phyloP scores from a whole-genome alignment of 1,284 basidiomycete genomes.

The Moesziomyces globuligerus region DNA sequence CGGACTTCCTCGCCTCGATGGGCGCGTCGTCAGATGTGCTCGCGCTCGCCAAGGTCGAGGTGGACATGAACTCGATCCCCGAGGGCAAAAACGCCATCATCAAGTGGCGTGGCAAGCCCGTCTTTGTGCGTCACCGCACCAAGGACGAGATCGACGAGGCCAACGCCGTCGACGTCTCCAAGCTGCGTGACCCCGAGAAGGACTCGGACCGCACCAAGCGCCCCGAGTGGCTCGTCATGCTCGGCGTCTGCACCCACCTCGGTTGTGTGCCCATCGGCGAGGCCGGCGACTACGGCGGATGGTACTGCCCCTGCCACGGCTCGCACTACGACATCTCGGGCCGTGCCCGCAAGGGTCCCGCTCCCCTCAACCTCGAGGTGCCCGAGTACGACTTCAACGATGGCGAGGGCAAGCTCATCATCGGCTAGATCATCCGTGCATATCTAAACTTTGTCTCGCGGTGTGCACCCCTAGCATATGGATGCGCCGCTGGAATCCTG shows the following conservation, averaged over 20 bases:
- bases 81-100: conserved; percentile 80
- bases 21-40: conserved; percentile 96
- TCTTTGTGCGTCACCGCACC: conserved; percentile 98
- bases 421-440: conserved; percentile 76
- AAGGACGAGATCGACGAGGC: conserved; percentile 93
- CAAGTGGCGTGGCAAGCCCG: conserved; percentile 97
- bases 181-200: conserved; percentile 88
- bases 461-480: conserved; percentile 1
- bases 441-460: conserved; percentile 2
- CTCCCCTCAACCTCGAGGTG: conserved; percentile 85
- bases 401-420: conserved; percentile 75
- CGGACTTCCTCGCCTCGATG: conserved; percentile 96
- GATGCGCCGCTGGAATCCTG: neutral
- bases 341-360: conserved; percentile 91
- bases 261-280: conserved; percentile 98
- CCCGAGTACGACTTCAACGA: conserved; percentile 68
- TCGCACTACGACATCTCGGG: conserved; percentile 97
- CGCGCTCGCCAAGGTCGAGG: conserved; percentile 96
- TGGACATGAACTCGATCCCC: conserved; percentile 88
- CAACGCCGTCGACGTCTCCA: conserved; percentile 82
- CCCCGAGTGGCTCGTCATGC: conserved; percentile 83
- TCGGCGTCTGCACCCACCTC: conserved; percentile 90
- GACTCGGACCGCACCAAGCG: conserved; percentile 90
- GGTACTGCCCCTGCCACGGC: conserved; percentile 82
- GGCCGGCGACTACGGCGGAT: conserved; percentile 91